Conservation (phyloP, 2,329 filamentous ascomycete genomes). For the Cladosporium sp. region DNA sequence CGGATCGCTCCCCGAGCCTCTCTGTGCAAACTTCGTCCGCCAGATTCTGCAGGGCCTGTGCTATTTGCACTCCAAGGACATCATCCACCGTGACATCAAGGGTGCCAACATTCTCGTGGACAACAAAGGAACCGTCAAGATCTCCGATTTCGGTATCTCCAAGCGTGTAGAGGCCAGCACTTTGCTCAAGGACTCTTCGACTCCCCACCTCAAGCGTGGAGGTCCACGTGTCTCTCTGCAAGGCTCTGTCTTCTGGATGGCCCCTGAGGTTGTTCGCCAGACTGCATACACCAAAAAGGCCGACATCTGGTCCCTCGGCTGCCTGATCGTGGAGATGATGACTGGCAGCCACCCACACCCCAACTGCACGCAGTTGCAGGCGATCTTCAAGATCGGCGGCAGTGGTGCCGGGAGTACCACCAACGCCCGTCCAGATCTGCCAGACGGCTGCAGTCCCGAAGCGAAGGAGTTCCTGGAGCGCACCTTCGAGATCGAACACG, state of each 20-base stretch:
- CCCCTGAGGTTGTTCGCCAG: slow-evolving; percentile 95
- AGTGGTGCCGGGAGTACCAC: slow-evolving; percentile 57
- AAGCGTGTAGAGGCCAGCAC: slow-evolving; percentile 95
- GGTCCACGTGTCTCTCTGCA: slow-evolving; percentile 77
- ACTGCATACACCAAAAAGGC: slow-evolving; percentile 98
- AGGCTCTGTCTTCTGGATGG: slow-evolving; percentile 99
- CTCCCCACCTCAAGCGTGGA: slow-evolving; percentile 48
- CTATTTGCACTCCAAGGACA: slow-evolving; percentile 90
- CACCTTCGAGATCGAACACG: slow-evolving; percentile 96
- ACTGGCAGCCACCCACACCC: slow-evolving; percentile 95
- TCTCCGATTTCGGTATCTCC: slow-evolving; percentile 97
- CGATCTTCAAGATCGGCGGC: slow-evolving; percentile 93
- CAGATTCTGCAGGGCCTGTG: slow-evolving; percentile 92
- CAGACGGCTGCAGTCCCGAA: slow-evolving; percentile 81
- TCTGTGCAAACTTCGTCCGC: slow-evolving; percentile 94
- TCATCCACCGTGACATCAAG: slow-evolving; percentile 99
- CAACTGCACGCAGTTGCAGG: slow-evolving; percentile 93
- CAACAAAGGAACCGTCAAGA: slow-evolving; percentile 98
- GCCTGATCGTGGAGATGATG: slow-evolving; percentile 98
- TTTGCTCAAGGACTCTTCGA: slow-evolving; percentile 55
- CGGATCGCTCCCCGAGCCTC: slow-evolving; percentile 86
- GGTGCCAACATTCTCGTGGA: slow-evolving; percentile 98
- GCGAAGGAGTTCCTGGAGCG: slow-evolving; percentile 79
- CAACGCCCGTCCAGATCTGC: slow-evolving; percentile 80
- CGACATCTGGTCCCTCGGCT: slow-evolving; percentile 97